Evolutionary conservation across 2,329 filamentous ascomycete species (phyloP), one percentile per base, ranked within the genome.

Genomic region (Colletotrichum paranaense): DNA sequence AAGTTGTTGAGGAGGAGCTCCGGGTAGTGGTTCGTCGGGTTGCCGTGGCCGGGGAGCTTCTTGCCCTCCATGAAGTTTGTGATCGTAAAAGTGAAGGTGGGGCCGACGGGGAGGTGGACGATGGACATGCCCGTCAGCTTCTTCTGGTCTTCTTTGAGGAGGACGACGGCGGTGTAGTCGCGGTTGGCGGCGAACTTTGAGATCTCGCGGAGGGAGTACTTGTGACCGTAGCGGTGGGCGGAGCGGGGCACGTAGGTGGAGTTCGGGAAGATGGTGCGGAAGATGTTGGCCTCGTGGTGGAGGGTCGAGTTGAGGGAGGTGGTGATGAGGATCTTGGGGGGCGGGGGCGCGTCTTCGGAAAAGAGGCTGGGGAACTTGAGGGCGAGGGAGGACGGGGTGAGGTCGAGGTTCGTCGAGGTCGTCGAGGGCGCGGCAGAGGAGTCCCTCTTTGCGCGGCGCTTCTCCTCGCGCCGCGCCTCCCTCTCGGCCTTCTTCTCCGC

Each of bases 1-100:
- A 99, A 99, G 81, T 97, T 96, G 84, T 98, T 98, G 64, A 98
- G 88, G 46, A 97, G 81, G 89, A 98, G 87, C 83, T 98, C 96
- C 1, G 95, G 95, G 79, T 94, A 95, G 84, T 98, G 95, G 62
- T 94, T 93, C 1, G 96, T 98, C 0, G 95, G 91, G 76, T 95
- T 96, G 60, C 84, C 97, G 81, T 99, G 96, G 1, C 96, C 95
- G 0, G 95, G 95, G 16, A 99, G 88, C 76, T 94, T 94, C 80
- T 93, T 94, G 63, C 94, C 94, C 78, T 97, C 94, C 46, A 97
- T 88, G 93, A 95, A 99, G 80, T 97, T 97, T 75, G 92, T 92
- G 75, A 98, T 93, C 69, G 88, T 92, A 85, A 98, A 98, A 81
- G 98, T 95, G 81, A 98, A 97, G 59, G 96, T 97, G 1, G 97